A percentile compares a stretch with the other conserved stretches of the same genome.
These are phyloP conservation scores for Taxillus chinensis DNA, from an alignment of 164 flowering plant species.

Conservation along the genomic window DNA sequence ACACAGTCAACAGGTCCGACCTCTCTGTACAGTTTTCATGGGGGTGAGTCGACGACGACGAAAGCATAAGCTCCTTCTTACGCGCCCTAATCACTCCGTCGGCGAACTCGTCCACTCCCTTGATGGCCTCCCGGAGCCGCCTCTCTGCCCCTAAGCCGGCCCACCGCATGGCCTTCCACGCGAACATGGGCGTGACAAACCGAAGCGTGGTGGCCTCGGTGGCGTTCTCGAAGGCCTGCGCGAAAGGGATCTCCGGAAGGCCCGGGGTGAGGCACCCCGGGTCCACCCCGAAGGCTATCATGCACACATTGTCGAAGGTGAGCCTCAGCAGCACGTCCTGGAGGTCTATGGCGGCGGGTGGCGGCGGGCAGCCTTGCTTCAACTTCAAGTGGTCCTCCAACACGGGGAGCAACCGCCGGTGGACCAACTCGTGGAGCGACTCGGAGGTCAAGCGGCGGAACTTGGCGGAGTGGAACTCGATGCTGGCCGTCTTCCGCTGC, in stretches of 20 bases:
- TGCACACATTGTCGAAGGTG: slow-evolving; percentile 92
- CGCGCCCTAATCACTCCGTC: slow-evolving; percentile 50
- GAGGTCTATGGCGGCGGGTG: slow-evolving; percentile 37
- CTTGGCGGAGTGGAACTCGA: slow-evolving; percentile 75
- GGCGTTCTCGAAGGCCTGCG: slow-evolving; percentile 74
- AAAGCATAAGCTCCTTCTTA: slow-evolving; percentile 48
- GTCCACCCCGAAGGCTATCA: slow-evolving; percentile 90
- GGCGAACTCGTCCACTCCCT: slow-evolving; percentile 63
- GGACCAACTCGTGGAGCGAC: slow-evolving; percentile 61
- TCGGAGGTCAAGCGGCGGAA: slow-evolving; percentile 53
- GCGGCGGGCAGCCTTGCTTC: not conserved
- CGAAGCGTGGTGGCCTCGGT: slow-evolving; percentile 62
- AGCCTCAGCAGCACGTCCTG: slow-evolving; percentile 71
- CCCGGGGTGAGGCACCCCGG: slow-evolving; percentile 69
- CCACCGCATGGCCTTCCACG: slow-evolving; percentile 66
- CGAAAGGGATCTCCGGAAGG: slow-evolving; percentile 73
- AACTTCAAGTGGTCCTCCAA: slow-evolving; percentile 26
- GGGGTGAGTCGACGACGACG: not conserved
- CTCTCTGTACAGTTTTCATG: slow-evolving; percentile 13
- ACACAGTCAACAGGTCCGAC: slow-evolving; percentile 70
- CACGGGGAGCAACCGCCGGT: slow-evolving; percentile 49
- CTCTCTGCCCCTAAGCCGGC: slow-evolving; percentile 48
- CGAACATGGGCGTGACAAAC: slow-evolving; percentile 55
- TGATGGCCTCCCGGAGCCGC: slow-evolving; percentile 41
- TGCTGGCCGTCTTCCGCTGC: slow-evolving; percentile 81